A percentile compares a stretch with the other conserved stretches of the same genome.
Conservation (phyloP, 768 basidiomycete species). For the Boletus rubropictus region DNA sequence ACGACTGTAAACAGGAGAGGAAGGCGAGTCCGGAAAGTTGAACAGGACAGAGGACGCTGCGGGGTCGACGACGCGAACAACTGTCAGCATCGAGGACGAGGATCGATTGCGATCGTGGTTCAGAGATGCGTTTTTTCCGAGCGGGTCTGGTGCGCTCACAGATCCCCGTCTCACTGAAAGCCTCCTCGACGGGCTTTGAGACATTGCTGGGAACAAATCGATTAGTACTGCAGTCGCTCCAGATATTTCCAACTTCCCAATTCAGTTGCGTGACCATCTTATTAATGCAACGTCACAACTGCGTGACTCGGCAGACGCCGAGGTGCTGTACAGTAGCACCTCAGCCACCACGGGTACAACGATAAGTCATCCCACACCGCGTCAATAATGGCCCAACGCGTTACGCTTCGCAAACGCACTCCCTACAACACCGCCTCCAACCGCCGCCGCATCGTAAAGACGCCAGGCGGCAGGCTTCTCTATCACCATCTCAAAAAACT, state of each 20-base stretch:
- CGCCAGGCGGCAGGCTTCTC: slow-evolving; percentile 96
- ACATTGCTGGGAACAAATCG: slow-evolving; percentile 10
- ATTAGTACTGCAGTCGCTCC: background rate
- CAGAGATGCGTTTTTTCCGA: slow-evolving; percentile 46
- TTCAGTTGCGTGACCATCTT: background rate
- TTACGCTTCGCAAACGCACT: slow-evolving; percentile 97
- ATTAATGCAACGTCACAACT: background rate
- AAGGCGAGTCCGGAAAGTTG: slow-evolving; percentile 24
- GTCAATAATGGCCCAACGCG: slow-evolving; percentile 89
- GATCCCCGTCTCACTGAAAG: slow-evolving; percentile 64
- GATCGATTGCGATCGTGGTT: slow-evolving; percentile 50
- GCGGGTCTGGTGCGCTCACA: slow-evolving; percentile 62
- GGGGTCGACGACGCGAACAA: slow-evolving; percentile 56
- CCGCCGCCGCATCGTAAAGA: slow-evolving; percentile 93
- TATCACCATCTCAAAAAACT: slow-evolving; percentile 98
- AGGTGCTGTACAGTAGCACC: slow-evolving; percentile 18
- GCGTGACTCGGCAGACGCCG: slow-evolving; percentile 14
- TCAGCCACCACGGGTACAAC: slow-evolving; percentile 16
- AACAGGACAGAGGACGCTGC: slow-evolving; percentile 22
- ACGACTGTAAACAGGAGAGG: slow-evolving; percentile 25
- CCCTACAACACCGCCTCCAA: slow-evolving; percentile 98
- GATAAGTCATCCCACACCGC: background rate
- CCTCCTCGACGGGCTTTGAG: slow-evolving; percentile 19
- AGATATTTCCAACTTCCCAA: background rate
- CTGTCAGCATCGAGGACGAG: slow-evolving; percentile 62